A percentile compares a stretch with the other conserved stretches of the same genome.
These are phyloP conservation scores for Penicillium steckii DNA, from an alignment of 495 filamentous ascomycete species.

Conservation along the genomic window DNA sequence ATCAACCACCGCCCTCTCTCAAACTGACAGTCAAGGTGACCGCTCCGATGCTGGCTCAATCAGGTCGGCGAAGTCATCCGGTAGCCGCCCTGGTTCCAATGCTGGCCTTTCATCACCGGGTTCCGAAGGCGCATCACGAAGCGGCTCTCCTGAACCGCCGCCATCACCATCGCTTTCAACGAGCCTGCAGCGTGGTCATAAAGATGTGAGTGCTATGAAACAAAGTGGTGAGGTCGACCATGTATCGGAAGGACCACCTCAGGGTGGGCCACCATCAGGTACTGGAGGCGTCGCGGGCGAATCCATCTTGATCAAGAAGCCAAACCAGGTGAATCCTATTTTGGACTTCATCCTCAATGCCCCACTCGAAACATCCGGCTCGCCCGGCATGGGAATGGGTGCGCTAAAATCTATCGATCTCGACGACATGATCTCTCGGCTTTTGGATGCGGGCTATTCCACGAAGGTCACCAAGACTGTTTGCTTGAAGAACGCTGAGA, in stretches of 20 bases:
- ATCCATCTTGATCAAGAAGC: slow-evolving; percentile 74
- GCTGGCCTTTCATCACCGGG: slow-evolving; percentile 36
- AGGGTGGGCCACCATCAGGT: slow-evolving; percentile 50
- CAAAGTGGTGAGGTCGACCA: slow-evolving; percentile 88
- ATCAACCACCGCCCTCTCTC: slow-evolving; percentile 63
- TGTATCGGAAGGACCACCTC: slow-evolving; percentile 89
- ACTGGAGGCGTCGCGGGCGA: slow-evolving; percentile 51
- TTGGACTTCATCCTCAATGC: slow-evolving; percentile 46
- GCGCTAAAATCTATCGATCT: slow-evolving; percentile 89
- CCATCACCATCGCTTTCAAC: slow-evolving; percentile 85
- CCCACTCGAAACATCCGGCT: slow-evolving; percentile 37
- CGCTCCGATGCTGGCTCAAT: slow-evolving; percentile 74
- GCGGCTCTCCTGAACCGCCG: slow-evolving; percentile 67
- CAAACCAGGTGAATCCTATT: slow-evolving; percentile 66
- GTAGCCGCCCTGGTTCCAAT: slow-evolving; percentile 49
- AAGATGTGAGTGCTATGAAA: slow-evolving; percentile 77
- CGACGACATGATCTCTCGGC: slow-evolving; percentile 94
- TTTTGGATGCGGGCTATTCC: slow-evolving; percentile 92
- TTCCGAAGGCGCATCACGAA: slow-evolving; percentile 36
- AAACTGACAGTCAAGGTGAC: slow-evolving; percentile 57
- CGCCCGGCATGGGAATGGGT: slow-evolving; percentile 53
- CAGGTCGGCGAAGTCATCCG: slow-evolving; percentile 64
- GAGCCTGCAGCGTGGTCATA: slow-evolving; percentile 72
- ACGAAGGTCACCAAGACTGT: slow-evolving; percentile 97
- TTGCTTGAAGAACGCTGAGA: slow-evolving; percentile 96